Percentiles rank a stretch among this genome's conserved stretches.
Evolutionary conservation across 2,329 filamentous ascomycete genomes (phyloP).

Genomic region (Fusarium oxysporum): DNA sequence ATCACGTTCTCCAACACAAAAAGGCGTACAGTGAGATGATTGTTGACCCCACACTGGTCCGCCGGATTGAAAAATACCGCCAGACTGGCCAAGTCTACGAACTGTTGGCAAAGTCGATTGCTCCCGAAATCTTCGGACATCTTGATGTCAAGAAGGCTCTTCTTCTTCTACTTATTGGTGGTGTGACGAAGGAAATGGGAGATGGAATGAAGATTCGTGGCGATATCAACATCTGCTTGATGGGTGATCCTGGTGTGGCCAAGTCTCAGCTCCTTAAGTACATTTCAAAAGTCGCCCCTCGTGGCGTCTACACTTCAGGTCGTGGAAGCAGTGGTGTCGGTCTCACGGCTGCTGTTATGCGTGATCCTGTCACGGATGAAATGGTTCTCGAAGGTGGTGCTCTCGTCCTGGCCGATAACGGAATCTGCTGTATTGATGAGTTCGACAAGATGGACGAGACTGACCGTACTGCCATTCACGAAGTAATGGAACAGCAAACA

Average conservation of each 20-base stretch:
- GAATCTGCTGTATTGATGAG: slow-evolving; percentile 88
- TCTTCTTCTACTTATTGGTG: slow-evolving; percentile 93
- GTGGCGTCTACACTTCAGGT: slow-evolving; percentile 86
- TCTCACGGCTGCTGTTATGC: slow-evolving; percentile 86
- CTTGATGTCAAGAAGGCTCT: slow-evolving; percentile 98
- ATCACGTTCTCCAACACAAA: slow-evolving; percentile 95
- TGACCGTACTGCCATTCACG: slow-evolving; percentile 84
- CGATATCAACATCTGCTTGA: slow-evolving; percentile 98
- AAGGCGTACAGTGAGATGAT: slow-evolving; percentile 95
- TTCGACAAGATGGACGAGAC: slow-evolving; percentile 93
- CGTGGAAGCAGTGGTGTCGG: slow-evolving; percentile 85
- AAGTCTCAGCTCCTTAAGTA: slow-evolving; percentile 99
- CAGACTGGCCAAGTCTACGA: slow-evolving; percentile 94
- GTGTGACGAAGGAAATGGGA: slow-evolving; percentile 95
- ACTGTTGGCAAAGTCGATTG: slow-evolving; percentile 93
- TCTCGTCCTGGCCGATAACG: slow-evolving; percentile 83
- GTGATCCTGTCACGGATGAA: slow-evolving; percentile 84
- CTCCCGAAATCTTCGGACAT: slow-evolving; percentile 96
- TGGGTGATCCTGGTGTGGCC: slow-evolving; percentile 99
- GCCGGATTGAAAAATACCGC: slow-evolving; percentile 86
- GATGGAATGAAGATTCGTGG: slow-evolving; percentile 99
- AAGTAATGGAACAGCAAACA: slow-evolving; percentile 90
- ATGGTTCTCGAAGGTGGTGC: slow-evolving; percentile 87
- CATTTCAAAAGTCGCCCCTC: slow-evolving; percentile 96
- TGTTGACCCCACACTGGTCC: slow-evolving; percentile 82